Percentiles rank a stretch among this genome's conserved stretches.
These are phyloP conservation scores for Chytriomyces sp. DNA, from an alignment of 192 early-diverging fungal species.

Conservation along the genomic window DNA sequence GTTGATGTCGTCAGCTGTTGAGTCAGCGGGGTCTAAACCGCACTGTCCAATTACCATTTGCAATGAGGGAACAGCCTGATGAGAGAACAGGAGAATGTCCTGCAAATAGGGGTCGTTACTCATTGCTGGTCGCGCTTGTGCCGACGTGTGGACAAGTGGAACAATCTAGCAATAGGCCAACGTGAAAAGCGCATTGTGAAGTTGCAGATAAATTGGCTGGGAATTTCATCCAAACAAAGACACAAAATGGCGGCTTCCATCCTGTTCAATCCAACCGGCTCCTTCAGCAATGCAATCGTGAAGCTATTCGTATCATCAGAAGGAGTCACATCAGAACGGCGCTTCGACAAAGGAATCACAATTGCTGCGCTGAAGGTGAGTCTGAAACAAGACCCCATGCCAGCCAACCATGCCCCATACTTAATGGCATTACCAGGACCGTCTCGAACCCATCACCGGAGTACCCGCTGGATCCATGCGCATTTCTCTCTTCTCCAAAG, in stretches of 20 bases:
- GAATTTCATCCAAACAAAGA: too few relatives aligned
- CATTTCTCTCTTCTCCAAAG: conserved; percentile 11
- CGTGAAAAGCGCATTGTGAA: too few relatives aligned
- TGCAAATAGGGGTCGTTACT: too few relatives aligned
- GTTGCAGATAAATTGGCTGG: too few relatives aligned
- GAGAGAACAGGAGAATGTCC: too few relatives aligned
- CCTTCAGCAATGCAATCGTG: conserved; percentile 66
- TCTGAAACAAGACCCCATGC: not conserved
- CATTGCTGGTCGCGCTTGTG: too few relatives aligned
- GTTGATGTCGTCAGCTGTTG: too few relatives aligned
- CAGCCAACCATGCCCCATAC: not conserved
- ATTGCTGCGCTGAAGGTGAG: conserved; percentile 75
- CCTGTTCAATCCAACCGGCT: conserved; percentile 22
- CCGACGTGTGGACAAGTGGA: too few relatives aligned
- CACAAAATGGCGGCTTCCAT: not conserved
- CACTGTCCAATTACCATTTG: too few relatives aligned
- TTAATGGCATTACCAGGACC: conserved; percentile 53
- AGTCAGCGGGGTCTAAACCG: too few relatives aligned
- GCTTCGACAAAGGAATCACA: conserved; percentile 77
- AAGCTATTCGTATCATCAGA: conserved; percentile 88
- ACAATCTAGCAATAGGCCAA: too few relatives aligned
- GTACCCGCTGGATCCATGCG: conserved; percentile 72
- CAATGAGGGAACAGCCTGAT: too few relatives aligned
- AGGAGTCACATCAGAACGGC: conserved; percentile 81
- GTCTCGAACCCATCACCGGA: conserved; percentile 92